phyloP scores from a whole-genome alignment of 2,329 filamentous ascomycete species.

The Epichloe coenophiala region DNA sequence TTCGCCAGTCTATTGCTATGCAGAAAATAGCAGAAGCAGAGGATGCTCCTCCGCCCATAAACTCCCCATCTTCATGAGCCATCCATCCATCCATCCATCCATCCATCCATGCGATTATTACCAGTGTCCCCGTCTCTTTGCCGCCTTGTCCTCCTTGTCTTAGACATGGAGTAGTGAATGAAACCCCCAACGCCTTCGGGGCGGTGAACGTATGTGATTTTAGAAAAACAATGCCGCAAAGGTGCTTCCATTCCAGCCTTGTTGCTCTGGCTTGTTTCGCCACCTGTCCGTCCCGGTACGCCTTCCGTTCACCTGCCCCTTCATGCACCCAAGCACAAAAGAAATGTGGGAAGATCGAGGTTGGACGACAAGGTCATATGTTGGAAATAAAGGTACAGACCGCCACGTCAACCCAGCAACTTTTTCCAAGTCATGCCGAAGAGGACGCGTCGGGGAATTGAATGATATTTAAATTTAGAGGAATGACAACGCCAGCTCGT shows the following conservation, averaged over 20 bases:
- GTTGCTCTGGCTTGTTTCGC: not conserved
- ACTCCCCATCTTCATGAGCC: no score
- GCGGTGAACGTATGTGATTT: not conserved
- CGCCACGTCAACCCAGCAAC: not conserved
- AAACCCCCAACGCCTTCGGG: not conserved
- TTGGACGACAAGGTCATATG: not conserved
- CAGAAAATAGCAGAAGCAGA: not conserved
- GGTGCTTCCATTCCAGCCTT: not conserved
- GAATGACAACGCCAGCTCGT: not conserved
- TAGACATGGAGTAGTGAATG: not conserved
- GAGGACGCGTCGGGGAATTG: not conserved
- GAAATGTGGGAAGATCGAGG: not conserved
- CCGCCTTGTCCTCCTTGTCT: not conserved
- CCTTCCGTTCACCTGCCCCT: slow-evolving; percentile 1
- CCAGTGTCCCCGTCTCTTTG: not conserved
- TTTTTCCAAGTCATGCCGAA: not conserved
- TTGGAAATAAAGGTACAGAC: not conserved
- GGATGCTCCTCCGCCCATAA: not conserved
- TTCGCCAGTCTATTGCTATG: slow-evolving; percentile 5
- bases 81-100: not conserved
- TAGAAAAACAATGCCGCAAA: not conserved
- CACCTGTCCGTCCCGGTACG: slow-evolving; percentile 1
- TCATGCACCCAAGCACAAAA: slow-evolving; percentile 4
- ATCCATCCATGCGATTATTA: not conserved
- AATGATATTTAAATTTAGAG: not conserved